A percentile compares a stretch with the other conserved stretches of the same genome.
Evolutionary conservation across 257 asterid genomes (phyloP).

Genomic region (Anisodus acutangulus): DNA sequence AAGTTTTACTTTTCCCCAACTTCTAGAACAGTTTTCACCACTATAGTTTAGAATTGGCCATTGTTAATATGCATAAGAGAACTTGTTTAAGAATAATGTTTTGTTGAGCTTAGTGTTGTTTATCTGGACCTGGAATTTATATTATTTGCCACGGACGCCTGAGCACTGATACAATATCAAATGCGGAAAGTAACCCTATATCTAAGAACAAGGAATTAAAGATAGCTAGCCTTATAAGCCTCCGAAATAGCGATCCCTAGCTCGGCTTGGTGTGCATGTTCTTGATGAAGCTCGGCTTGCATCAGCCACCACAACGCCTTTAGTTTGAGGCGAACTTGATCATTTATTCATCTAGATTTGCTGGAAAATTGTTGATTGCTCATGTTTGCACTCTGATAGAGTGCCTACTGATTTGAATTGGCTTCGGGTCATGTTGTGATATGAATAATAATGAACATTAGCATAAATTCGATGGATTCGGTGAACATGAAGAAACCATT

Average conservation of each 20-base stretch:
- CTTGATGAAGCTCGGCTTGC: too few species aligned
- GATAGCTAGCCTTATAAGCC: too few species aligned
- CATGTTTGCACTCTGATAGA: not conserved
- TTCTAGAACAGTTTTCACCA: not conserved
- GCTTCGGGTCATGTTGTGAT: not conserved
- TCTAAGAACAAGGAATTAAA: too few species aligned
- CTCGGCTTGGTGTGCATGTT: too few species aligned
- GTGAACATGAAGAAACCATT: not conserved
- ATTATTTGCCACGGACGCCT: not conserved
- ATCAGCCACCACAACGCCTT: not conserved
- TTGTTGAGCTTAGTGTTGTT: not conserved
- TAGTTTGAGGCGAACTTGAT: conserved; percentile 14
- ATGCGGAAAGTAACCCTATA: too few species aligned
- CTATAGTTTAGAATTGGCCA: not conserved
- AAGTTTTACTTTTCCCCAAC: not conserved
- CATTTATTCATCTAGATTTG: not conserved
- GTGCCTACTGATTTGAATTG: not conserved
- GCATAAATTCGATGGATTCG: not conserved
- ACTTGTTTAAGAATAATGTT: not conserved
- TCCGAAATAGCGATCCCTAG: too few species aligned
- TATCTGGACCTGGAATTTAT: not conserved
- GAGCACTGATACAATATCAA: too few species aligned
- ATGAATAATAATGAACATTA: not conserved
- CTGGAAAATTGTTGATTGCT: not conserved
- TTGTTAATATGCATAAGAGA: not conserved